phyloP scores from a whole-genome alignment of 2,329 filamentous ascomycete species.

The Bipolaris bicolor region DNA sequence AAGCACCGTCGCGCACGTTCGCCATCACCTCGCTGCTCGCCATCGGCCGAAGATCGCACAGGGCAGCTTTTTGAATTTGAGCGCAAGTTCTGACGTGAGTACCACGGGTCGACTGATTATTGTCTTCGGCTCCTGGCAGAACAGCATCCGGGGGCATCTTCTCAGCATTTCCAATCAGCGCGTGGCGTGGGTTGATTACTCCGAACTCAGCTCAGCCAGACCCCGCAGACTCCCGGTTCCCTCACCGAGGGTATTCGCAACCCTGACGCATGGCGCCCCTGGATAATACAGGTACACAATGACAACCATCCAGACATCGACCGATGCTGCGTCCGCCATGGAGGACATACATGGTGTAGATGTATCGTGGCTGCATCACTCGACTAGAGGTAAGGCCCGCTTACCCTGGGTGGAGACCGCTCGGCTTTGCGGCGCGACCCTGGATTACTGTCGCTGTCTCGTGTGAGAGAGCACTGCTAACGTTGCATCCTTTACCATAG shows the following conservation, averaged over 20 bases:
- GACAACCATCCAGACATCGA: conserved; percentile 31
- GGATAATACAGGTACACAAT: conserved; percentile 23
- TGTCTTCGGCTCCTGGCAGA: conserved; percentile 7
- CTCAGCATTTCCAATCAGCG: conserved; percentile 30
- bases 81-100: conserved; percentile 15
- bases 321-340: conserved; percentile 58
- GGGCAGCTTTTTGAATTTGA: conserved; percentile 12
- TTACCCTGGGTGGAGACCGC: conserved; percentile 31
- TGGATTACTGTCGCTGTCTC: background rate
- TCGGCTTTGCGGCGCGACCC: conserved; percentile 24
- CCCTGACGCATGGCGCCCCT: conserved; percentile 35
- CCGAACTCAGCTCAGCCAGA: conserved; percentile 11
- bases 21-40: conserved; percentile 11
- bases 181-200: conserved; percentile 23
- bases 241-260: conserved; percentile 20
- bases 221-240: conserved; percentile 39
- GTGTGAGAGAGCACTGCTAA: conserved; percentile 26
- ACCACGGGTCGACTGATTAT: conserved; percentile 12
- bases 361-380: conserved; percentile 89
- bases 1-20: conserved; percentile 10
- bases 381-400: conserved; percentile 72
- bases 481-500: conserved; percentile 21
- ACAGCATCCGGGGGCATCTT: conserved; percentile 10
- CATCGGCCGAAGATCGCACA: conserved; percentile 24
- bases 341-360: conserved; percentile 83